Conservation (phyloP, 495 filamentous ascomycete species). For the Rostrohypoxylon terebratum region DNA sequence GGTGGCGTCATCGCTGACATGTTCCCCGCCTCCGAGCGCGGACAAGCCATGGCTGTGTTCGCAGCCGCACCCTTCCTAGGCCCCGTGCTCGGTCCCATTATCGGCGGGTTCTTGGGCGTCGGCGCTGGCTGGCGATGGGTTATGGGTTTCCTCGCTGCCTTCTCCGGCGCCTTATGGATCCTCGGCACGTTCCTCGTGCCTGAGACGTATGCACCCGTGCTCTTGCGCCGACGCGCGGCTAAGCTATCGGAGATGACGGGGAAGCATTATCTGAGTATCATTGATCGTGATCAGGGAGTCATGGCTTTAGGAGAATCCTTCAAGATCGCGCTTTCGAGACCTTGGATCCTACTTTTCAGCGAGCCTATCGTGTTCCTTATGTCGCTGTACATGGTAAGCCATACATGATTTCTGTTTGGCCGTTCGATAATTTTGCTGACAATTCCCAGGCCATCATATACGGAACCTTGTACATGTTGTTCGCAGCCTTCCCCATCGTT, state of each 20-base stretch:
- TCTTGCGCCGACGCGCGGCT: background rate
- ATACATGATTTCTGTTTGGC: conserved; percentile 68
- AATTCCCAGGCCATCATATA: conserved; percentile 64
- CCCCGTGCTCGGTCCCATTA: conserved; percentile 68
- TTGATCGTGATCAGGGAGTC: conserved; percentile 4
- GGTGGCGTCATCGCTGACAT: conserved; percentile 72
- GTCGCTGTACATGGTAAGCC: conserved; percentile 60
- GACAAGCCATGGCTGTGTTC: conserved; percentile 67
- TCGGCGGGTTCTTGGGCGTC: conserved; percentile 66
- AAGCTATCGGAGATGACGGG: conserved; percentile 5
- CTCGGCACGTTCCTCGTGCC: conserved; percentile 63
- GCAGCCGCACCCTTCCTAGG: conserved; percentile 49
- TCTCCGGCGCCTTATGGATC: conserved; percentile 54
- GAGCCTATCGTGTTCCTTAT: conserved; percentile 9
- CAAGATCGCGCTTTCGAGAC: background rate
- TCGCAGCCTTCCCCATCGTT: conserved; percentile 70
- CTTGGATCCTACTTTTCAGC: conserved; percentile 7
- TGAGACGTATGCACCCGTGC: conserved; percentile 4
- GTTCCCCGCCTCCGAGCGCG: conserved; percentile 70
- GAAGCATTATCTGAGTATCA: background rate
- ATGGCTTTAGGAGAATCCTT: background rate
- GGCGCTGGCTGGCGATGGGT: conserved; percentile 66
- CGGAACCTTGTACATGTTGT: conserved; percentile 72
- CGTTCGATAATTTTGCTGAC: conserved; percentile 36
- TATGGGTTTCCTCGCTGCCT: conserved; percentile 74